Base-by-base conservation (phyloP, 345 rosid genomes). In the Gossypium herbaceum region DNA sequence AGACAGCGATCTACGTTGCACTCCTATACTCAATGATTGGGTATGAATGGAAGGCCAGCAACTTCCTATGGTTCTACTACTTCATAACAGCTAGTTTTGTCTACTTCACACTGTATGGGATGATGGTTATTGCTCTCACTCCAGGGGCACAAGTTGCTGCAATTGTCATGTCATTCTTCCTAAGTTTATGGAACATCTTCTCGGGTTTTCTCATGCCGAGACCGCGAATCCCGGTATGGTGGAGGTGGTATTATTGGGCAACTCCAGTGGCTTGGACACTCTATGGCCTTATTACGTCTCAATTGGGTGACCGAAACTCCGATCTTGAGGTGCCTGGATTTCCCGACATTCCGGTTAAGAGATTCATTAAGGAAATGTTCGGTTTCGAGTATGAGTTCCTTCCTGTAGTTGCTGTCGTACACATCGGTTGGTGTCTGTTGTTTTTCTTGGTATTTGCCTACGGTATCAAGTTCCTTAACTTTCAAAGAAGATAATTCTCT, bases 241-340 rank as follows among this genome's bases (percentile, higher is more conserved):
- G 97, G 93, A 90, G 94, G 79, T 91, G 98, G 98, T 88, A 89
- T 77, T 88, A 91, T 76, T 93, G 98, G 93, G 83, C 74, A 24
- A 81, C 89, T 12, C 98, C 97, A 0, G 90, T 85, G 73, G 85
- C 97, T 9, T 93, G 97, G 98, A 88, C 94, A 71, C 56, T 91
- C 44, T 84, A 91, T 16, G 97, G 93, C 4, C 82, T 93, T 24
- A 75, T 91, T 63, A 81, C 94, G 27, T 79, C 90, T 65, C 97
- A 91, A 79, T 82, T 91, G 39, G 97, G 97, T 57, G 92, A 93
- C 80, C 75, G 52, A 9, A 77, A 79, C 8, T 2, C 79, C 25
- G 2, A 3, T 3, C 72, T 91, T 27, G 76, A 67, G 3, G 68
- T 93, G 25, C 84, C 82, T 19, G 97, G 93, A 68, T 19, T 60